Evolutionary conservation across 106 monocot genomes (phyloP).

Genomic region (Acanthochlamys bracteata): DNA sequence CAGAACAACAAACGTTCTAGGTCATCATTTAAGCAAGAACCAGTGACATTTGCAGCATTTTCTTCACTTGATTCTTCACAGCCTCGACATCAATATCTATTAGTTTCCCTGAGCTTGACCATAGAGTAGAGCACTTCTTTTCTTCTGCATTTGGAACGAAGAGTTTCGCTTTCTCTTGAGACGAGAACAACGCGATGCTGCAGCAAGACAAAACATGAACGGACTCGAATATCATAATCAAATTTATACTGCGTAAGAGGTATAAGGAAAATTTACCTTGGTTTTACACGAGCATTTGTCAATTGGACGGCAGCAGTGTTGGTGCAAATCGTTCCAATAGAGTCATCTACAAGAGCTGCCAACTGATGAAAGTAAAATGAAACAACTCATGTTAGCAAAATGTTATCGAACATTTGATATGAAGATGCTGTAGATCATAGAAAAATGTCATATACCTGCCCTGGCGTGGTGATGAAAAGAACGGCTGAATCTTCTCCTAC

Average conservation of each 20-base stretch:
- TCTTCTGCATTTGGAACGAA: constrained; percentile 67
- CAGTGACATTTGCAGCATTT: constrained; percentile 25
- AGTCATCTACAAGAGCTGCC: constrained; percentile 71
- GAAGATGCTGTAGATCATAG: too few relatives aligned
- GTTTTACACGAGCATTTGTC: constrained; percentile 50
- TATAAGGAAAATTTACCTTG: constrained; percentile 20
- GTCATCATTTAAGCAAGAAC: constrained; percentile 32
- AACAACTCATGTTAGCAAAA: neutral
- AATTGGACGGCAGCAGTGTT: constrained; percentile 85
- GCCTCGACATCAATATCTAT: constrained; percentile 55
- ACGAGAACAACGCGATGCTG: constrained; percentile 83
- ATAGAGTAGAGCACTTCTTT: constrained; percentile 51
- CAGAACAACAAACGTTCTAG: neutral
- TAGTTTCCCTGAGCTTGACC: constrained; percentile 66
- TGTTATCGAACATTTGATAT: neutral
- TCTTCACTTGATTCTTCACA: constrained; percentile 34
- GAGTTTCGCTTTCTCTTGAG: constrained; percentile 60
- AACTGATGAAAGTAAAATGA: constrained; percentile 26
- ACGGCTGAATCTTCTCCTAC: constrained; percentile 47
- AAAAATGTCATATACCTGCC: constrained; percentile 47
- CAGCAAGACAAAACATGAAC: neutral
- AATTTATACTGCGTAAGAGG: too few relatives aligned
- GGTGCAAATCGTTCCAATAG: constrained; percentile 69
- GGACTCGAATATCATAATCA: too few relatives aligned
- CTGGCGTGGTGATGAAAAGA: constrained; percentile 78